Base-by-base conservation (phyloP, 2,329 filamentous ascomycete genomes). In the Coccinonectria pachysandricola region DNA sequence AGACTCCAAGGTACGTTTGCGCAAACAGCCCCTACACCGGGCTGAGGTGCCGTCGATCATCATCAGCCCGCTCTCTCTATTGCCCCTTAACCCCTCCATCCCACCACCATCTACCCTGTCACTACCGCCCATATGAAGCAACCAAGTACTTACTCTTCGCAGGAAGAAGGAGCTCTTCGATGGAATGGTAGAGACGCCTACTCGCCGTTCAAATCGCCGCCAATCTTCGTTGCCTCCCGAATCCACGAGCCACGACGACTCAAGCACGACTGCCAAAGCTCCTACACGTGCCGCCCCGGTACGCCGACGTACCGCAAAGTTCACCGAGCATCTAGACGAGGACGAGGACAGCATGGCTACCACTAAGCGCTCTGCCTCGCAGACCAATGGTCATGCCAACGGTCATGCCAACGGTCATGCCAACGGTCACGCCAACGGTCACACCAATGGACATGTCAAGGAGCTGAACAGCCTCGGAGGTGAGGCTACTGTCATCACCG, bases 111-210 rank as follows among this genome's bases (percentile, higher is more conserved):
- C n/a, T n/a, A n/a, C n/a, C n/a, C n/a, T n/a, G n/a, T 24, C n/a
- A 9, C 19, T 12, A 11, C 8, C 17, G 10, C 19, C 7, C 20
- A 11, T 12, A 9, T 18, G 12, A 22, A 14, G 27, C 19, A 10
- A 16, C 25, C 27, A 19, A 40, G 31, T 28, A 22, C 37, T 29
- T 21, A 15, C 7, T 14, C 17, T 24, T 12, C n/a, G 2, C 19
- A 75, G 70, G 39, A 75, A 75, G 53, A 72, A 71, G 53, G 69
- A 73, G 47, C 63, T 71, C 31, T 74, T 71, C 42, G 62, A 71
- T 18, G 70, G 70, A 42, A 71, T 75, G 69, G 54, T 75, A 34
- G 68, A 72, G 49, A 75, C 69, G 7, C 68, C 69, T 14, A 42
- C 34, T 18, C 52, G 53, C 21, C 65, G 64, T 21, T 57, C 59